phyloP scores from a whole-genome alignment of 495 filamentous ascomycete species.

The Massariosphaeria phaeospora region DNA sequence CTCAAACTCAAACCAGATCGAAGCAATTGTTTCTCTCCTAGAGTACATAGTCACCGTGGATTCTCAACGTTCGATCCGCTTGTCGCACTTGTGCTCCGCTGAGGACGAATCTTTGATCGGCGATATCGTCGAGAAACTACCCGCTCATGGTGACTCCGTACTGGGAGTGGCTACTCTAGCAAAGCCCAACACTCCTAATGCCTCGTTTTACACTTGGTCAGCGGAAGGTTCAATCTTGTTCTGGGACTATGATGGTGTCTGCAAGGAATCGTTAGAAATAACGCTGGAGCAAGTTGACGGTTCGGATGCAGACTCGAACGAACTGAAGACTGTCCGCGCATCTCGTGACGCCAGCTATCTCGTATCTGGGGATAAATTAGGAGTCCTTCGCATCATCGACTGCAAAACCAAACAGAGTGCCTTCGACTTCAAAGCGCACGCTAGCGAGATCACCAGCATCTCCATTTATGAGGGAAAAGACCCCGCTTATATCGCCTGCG shows the following conservation, averaged over 20 bases:
- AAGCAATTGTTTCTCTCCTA: slow-evolving; percentile 60
- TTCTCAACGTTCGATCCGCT: slow-evolving; percentile 61
- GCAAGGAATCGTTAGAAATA: slow-evolving; percentile 58
- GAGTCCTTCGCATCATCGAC: slow-evolving; percentile 60
- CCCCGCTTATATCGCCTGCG: slow-evolving; percentile 63
- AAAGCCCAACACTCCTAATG: slow-evolving; percentile 51
- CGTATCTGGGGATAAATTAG: slow-evolving; percentile 77
- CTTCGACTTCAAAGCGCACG: slow-evolving; percentile 74
- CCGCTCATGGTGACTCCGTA: slow-evolving; percentile 73
- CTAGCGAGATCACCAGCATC: slow-evolving; percentile 79
- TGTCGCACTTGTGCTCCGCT: slow-evolving; percentile 26
- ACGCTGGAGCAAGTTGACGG: slow-evolving; percentile 60
- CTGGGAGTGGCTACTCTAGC: slow-evolving; percentile 65
- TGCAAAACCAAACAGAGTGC: slow-evolving; percentile 45
- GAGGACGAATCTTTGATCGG: slow-evolving; percentile 26
- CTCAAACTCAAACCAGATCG: slow-evolving; percentile 26
- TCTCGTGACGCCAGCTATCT: slow-evolving; percentile 58
- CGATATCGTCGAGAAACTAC: slow-evolving; percentile 45
- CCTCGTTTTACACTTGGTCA: slow-evolving; percentile 85
- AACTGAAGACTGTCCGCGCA: slow-evolving; percentile 65
- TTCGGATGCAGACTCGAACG: slow-evolving; percentile 58
- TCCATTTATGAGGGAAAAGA: slow-evolving; percentile 55
- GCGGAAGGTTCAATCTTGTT: slow-evolving; percentile 69
- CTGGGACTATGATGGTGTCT: slow-evolving; percentile 71
- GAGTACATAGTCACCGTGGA: slow-evolving; percentile 70